phyloP scores from a whole-genome alignment of 371 early-diverging fungal species.

The Mucor racemosus region DNA sequence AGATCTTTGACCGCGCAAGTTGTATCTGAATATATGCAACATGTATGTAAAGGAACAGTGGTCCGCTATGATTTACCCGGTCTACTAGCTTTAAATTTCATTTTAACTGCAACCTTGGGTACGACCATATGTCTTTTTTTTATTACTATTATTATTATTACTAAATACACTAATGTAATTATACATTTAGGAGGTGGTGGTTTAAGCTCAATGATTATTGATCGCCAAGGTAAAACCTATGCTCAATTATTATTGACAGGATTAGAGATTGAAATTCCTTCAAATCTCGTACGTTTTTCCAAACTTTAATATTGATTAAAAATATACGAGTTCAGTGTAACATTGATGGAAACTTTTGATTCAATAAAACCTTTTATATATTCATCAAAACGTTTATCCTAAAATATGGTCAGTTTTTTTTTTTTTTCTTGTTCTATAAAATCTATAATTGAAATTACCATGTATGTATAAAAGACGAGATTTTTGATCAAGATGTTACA shows the following conservation, averaged over 20 bases:
- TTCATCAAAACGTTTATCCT: too few relatives aligned
- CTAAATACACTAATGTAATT: not conserved
- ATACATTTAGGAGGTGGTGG: constrained; percentile 57
- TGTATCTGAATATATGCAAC: constrained; percentile 63
- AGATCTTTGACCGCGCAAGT: constrained; percentile 37
- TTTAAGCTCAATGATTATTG: constrained; percentile 66
- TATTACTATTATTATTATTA: not conserved
- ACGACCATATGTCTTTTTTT: not conserved
- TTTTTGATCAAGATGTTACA: too few relatives aligned
- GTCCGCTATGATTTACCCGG: constrained; percentile 69
- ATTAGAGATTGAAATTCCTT: constrained; percentile 61
- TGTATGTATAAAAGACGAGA: too few relatives aligned
- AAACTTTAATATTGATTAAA: not conserved
- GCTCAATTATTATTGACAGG: constrained; percentile 65
- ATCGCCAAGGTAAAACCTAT: constrained; percentile 77
- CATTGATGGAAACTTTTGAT: not conserved
- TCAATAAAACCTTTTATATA: too few relatives aligned
- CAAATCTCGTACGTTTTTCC: constrained; percentile 14
- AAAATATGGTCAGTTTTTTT: too few relatives aligned
- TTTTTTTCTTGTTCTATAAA: too few relatives aligned
- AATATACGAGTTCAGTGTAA: not conserved
- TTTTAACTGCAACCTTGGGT: constrained; percentile 55
- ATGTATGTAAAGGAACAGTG: constrained; percentile 65
- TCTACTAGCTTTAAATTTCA: constrained; percentile 66
- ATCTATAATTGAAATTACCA: too few relatives aligned